Evolutionary conservation across 768 basidiomycete genomes (phyloP), one percentile per base, ranked within the genome.

Genomic region (Thelephora ganbajun): DNA sequence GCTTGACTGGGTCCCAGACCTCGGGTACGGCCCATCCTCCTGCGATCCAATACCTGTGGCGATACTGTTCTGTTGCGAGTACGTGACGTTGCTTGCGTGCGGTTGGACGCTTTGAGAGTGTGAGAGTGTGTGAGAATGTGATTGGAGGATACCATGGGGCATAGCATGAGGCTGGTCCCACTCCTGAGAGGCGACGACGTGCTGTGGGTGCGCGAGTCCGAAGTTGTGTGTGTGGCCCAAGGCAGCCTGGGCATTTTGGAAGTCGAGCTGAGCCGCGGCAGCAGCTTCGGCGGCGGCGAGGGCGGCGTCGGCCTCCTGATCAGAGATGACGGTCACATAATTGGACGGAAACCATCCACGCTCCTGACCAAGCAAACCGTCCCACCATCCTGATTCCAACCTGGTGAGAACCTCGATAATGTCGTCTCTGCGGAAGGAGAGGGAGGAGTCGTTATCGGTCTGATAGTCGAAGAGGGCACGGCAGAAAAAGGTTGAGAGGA

Each of bases 281-380:
- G 43, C 42, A 19, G 57, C 56, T 30, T 79, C 73, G 20, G 72
- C 67, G 46, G 68, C 69, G 9, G 75, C 67, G 52, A 83, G 71
- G 11, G 72, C 76, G 19, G 72, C 62, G 50, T 88, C 89, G 2
- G 80, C 86, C 58, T 89, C 87, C 57, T 86, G 81, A 52, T 88
- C 85, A 20, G 78, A 73, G 48, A 97, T 79, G 41, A 76, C 60
- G 43, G 70, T 66, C 41, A 96, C 92, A 68, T 96, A 98, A 67
- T 98, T 99, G 54, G 86, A 89, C 18, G 94, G 94, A 64, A 99
- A 94, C 90, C 90, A 94, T 49, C 94, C 94, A 45, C 94, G 79
- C 61, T 86, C 83, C 47, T 88, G 85, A 43, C 80, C 78, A 18
- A 96, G 72, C 50, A 96, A 68, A 4, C 94, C 94, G 62, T 99